Base-by-base conservation (phyloP, 2,329 filamentous ascomycete genomes). In the Botrytis elliptica region DNA sequence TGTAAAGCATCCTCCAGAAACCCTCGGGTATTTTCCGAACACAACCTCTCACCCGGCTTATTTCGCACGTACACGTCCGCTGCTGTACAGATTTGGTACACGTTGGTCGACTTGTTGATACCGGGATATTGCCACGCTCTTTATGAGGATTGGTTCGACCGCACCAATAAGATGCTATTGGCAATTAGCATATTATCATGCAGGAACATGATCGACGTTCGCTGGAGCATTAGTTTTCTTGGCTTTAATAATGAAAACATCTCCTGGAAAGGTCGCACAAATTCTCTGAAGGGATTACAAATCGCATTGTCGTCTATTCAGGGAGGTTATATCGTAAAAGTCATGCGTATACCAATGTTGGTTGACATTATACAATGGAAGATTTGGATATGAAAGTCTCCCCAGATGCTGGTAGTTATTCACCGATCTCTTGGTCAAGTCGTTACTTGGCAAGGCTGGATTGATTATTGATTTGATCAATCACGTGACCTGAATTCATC, bases 31-130 rank as follows among this genome's bases (percentile, higher is more conserved):
- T 42, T 42, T 8, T 18, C 38, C n/a, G n/a, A 20, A 42, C 57
- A 10, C 18, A 69, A 69, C 66, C 49, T 49, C n/a, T 49, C 36
- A 57, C 40, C 22, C 55, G 40, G n/a, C 7, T 69, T 33, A 22
- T 57, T 69, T 57, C 66, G 49, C 52, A 69, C 9, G 66, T 69
- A 69, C 66, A 69, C 66, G 66, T 57, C 66, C 66, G 49, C 66
- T 29, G 49, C 36, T 68, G 66, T n/a, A 22, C 66, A 49, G 10
- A 33, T 42, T 57, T 42, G 38, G 36, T 57, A 38, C 66, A 69
- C 38, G 66, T 69, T 57, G 38, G 38, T 44, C 38, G 6, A 69
- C 36, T 69, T 69, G 52, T 69, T 44, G 25, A 69, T 33, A 25
- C 29, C n/a, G 22, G 66, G n/a, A 69, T 69, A 44, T 44, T 57